A percentile compares a stretch with the other conserved stretches of the same genome.
Conservation (phyloP, 108 stramenopile species). For the Skeletonema tropicum region DNA sequence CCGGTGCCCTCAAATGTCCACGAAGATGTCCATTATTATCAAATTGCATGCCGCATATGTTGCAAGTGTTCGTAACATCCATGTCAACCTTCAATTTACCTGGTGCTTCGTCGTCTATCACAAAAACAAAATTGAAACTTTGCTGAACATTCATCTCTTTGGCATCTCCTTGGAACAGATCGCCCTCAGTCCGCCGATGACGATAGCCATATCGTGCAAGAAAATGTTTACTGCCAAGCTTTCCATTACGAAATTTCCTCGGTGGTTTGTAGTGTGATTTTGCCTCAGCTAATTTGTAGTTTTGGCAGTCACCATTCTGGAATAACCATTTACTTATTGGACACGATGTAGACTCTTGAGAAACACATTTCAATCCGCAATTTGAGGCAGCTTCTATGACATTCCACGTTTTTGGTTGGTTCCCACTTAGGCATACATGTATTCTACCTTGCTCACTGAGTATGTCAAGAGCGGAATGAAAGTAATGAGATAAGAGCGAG, state of each 20-base stretch:
- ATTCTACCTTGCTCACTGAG: slow-evolving; percentile 38
- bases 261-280: slow-evolving; percentile 51
- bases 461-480: slow-evolving; percentile 55
- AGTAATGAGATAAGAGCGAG: slow-evolving; percentile 62
- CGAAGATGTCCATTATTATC: slow-evolving; percentile 22
- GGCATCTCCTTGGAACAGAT: slow-evolving; percentile 42
- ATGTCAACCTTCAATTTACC: background rate
- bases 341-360: slow-evolving; percentile 30
- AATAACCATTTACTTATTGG: slow-evolving; percentile 52
- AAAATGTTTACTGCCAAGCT: slow-evolving; percentile 60
- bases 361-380: slow-evolving; percentile 31
- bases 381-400: slow-evolving; percentile 44
- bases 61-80: slow-evolving; percentile 21
- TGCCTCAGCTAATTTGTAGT: slow-evolving; percentile 13
- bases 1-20: slow-evolving; percentile 47
- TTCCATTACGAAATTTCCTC: slow-evolving; percentile 70
- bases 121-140: slow-evolving; percentile 62
- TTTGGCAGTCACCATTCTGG: slow-evolving; percentile 11
- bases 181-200: slow-evolving; percentile 73
- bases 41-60: slow-evolving; percentile 50
- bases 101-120: background rate
- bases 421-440: slow-evolving; percentile 69
- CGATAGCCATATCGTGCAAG: slow-evolving; percentile 68
- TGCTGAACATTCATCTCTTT: slow-evolving; percentile 59
- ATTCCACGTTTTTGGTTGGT: slow-evolving; percentile 66